Percentiles rank a stretch among this genome's conserved stretches.
Conservation (phyloP, 257 asterid genomes). For the Primulina huaijiensis region DNA sequence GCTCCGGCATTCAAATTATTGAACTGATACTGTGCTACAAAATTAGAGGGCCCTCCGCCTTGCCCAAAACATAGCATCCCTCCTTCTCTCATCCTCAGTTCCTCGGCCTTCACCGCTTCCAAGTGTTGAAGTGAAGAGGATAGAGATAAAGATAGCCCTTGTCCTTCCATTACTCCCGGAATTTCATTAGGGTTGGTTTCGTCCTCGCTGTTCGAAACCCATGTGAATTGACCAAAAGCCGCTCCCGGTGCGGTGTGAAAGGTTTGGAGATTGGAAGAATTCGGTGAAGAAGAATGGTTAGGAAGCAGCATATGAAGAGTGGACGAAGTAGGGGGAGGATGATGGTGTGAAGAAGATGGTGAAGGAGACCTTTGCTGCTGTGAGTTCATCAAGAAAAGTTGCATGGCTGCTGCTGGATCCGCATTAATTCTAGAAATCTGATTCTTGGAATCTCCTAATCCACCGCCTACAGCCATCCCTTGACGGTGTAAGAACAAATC, state of each 20-base stretch:
- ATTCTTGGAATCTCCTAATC: conserved; percentile 40
- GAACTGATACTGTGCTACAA: conserved; percentile 41
- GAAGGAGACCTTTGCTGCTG: conserved; percentile 66
- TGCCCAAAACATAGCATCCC: conserved; percentile 72
- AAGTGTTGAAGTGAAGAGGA: conserved; percentile 75
- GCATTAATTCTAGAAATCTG: conserved; percentile 53
- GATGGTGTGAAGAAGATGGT: conserved; percentile 46
- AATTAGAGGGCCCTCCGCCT: conserved; percentile 41
- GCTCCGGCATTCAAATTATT: conserved; percentile 37
- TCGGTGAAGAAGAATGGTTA: conserved; percentile 34
- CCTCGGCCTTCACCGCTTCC: conserved; percentile 74
- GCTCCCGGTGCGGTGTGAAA: conserved; percentile 40
- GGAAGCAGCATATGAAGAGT: conserved; percentile 80
- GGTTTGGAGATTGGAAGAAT: conserved; percentile 41
- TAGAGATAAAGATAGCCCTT: conserved; percentile 78
- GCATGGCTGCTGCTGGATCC: conserved; percentile 90
- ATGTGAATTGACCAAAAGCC: conserved; percentile 53
- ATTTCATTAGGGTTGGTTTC: conserved; percentile 48
- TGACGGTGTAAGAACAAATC: conserved; percentile 58
- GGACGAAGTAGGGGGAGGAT: conserved; percentile 40
- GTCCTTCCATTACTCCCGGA: conserved; percentile 58
- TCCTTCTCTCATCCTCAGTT: conserved; percentile 59
- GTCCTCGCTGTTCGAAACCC: conserved; percentile 48
- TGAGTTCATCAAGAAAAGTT: conserved; percentile 84
- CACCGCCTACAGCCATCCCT: conserved; percentile 44